Conservation (phyloP, 2,329 filamentous ascomycete species). For the Biscogniauxia mediterranea region DNA sequence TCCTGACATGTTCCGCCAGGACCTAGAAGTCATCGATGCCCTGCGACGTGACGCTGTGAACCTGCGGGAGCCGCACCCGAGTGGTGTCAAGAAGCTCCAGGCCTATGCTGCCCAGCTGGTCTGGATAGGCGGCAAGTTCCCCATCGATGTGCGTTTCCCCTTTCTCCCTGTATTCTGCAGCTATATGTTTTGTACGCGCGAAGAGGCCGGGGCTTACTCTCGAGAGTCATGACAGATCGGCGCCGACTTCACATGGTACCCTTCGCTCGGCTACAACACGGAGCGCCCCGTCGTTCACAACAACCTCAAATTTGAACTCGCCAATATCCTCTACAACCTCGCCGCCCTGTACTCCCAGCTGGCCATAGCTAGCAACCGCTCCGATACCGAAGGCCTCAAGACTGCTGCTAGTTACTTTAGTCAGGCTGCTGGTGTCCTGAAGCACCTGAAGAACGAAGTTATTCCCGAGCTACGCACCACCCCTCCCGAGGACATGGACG, state of each 20-base stretch:
- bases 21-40: constrained; percentile 79
- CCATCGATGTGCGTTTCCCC: constrained; percentile 69
- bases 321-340: constrained; percentile 91
- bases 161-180: constrained; percentile 4
- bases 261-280: constrained; percentile 85
- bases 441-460: constrained; percentile 71
- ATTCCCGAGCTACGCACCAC: constrained; percentile 80
- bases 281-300: constrained; percentile 67
- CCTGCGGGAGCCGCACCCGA: constrained; percentile 82
- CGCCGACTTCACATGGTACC: constrained; percentile 95
- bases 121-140: constrained; percentile 94
- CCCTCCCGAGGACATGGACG: constrained; percentile 94
- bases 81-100: constrained; percentile 84
- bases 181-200: neutral
- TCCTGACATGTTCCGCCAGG: constrained; percentile 90
- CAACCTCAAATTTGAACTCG: constrained; percentile 77
- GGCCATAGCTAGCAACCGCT: constrained; percentile 75
- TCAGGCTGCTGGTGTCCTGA: constrained; percentile 78
- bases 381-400: constrained; percentile 79
- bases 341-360: constrained; percentile 92
- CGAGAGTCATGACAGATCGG: constrained; percentile 61
- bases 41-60: constrained; percentile 84
- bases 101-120: constrained; percentile 88
- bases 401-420: constrained; percentile 88
- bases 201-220: neutral